Conservation (phyloP, 2,329 filamentous ascomycete species). For the Fusarium pseudograminearum region DNA sequence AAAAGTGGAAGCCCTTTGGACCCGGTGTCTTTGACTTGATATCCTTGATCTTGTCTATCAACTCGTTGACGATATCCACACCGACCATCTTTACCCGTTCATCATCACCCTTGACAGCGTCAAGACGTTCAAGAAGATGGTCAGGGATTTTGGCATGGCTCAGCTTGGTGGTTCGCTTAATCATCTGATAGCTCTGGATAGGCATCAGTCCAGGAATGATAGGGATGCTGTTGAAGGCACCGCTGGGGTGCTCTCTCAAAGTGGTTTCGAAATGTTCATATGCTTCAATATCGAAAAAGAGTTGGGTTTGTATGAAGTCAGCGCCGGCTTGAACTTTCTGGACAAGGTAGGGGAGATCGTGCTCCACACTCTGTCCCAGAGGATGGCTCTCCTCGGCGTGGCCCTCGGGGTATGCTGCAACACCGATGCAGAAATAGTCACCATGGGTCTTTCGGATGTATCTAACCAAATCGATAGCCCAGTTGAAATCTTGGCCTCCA, state of each 20-base stretch:
- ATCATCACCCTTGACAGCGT: constrained; percentile 81
- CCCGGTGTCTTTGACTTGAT: constrained; percentile 68
- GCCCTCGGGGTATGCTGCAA: constrained; percentile 94
- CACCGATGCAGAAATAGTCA: constrained; percentile 96
- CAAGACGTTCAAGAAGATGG: constrained; percentile 75
- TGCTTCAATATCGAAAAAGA: constrained; percentile 91
- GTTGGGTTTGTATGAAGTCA: constrained; percentile 98
- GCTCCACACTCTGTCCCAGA: constrained; percentile 73
- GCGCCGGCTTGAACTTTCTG: constrained; percentile 93
- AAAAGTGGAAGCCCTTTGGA: constrained; percentile 92
- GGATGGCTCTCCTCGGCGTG: constrained; percentile 93
- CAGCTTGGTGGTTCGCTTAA: constrained; percentile 92
- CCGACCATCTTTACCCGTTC: constrained; percentile 84
- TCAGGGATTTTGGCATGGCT: constrained; percentile 87
- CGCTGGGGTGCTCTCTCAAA: constrained; percentile 83
- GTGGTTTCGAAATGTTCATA: constrained; percentile 84
- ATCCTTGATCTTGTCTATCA: constrained; percentile 81
- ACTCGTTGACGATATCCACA: constrained; percentile 84
- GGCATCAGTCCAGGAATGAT: constrained; percentile 98
- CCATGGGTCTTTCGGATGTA: constrained; percentile 90
- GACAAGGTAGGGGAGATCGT: constrained; percentile 88
- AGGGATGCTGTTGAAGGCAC: constrained; percentile 84
- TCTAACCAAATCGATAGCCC: constrained; percentile 87
- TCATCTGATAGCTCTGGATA: constrained; percentile 96
- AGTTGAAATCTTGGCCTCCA: constrained; percentile 83